phyloP scores from a whole-genome alignment of 2,329 filamentous ascomycete genomes.

The Hymenoscyphus scutula region DNA sequence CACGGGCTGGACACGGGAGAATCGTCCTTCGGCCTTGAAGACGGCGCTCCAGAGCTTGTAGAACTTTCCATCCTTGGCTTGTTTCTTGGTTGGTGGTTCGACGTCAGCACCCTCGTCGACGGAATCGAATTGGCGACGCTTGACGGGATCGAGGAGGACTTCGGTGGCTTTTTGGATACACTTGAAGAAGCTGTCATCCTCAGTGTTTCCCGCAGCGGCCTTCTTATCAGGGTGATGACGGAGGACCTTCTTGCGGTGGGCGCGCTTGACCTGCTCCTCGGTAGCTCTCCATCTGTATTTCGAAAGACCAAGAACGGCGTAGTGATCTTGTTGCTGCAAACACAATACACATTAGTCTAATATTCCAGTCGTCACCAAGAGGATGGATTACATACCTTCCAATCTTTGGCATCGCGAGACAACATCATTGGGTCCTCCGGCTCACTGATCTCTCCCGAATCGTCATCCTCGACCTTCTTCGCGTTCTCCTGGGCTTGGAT shows the following conservation, averaged over 20 bases:
- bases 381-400: conserved; percentile 70
- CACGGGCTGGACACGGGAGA: conserved; percentile 88
- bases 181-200: conserved; percentile 99
- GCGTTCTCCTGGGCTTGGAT: conserved; percentile 93
- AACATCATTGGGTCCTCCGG: conserved; percentile 91
- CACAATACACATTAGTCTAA: conserved; percentile 17
- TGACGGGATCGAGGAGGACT: conserved; percentile 85
- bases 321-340: conserved; percentile 85
- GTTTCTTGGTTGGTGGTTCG: conserved; percentile 89
- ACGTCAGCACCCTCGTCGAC: conserved; percentile 93
- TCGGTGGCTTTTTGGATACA: conserved; percentile 99
- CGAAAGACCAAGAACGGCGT: conserved; percentile 88
- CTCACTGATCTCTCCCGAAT: conserved; percentile 89
- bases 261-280: conserved; percentile 97
- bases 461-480: conserved; percentile 92
- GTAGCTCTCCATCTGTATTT: conserved; percentile 92
- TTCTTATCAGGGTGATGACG: conserved; percentile 99
- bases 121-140: conserved; percentile 92
- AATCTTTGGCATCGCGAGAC: conserved; percentile 93
- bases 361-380: neutral
- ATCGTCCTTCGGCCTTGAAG: conserved; percentile 89
- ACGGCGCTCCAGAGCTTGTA: conserved; percentile 92
- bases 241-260: conserved; percentile 98
- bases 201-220: conserved; percentile 79
- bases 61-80: conserved; percentile 80